These are phyloP conservation scores for Maudiozyma pseudohumilis DNA, from an alignment of 805 yeast species.

Conservation along the genomic window DNA sequence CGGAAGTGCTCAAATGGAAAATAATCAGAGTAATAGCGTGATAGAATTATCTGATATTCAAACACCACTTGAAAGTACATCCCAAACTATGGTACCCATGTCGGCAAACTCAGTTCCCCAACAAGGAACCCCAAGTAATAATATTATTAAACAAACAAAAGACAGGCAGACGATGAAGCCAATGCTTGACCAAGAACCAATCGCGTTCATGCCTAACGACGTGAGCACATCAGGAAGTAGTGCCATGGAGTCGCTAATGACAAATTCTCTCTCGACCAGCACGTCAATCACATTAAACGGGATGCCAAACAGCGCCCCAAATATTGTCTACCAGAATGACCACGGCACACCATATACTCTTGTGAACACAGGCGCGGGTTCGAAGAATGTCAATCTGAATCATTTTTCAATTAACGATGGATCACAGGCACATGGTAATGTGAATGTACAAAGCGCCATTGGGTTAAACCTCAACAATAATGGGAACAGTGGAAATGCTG, in stretches of 20 bases:
- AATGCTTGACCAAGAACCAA: slow-evolving; percentile 7
- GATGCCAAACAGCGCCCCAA: slow-evolving; percentile 2
- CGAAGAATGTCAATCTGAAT: slow-evolving; percentile 6
- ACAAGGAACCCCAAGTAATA: background rate
- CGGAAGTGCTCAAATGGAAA: background rate
- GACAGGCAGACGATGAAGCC: background rate
- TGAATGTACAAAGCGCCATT: background rate
- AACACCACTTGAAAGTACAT: slow-evolving; percentile 11
- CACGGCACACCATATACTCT: background rate
- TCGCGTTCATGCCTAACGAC: slow-evolving; percentile 10
- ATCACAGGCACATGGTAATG: background rate
- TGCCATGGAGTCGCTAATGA: slow-evolving; percentile 18
- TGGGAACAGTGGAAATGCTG: background rate
- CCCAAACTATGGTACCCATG: slow-evolving; percentile 10
- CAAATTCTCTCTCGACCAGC: slow-evolving; percentile 18
- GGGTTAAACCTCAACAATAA: background rate
- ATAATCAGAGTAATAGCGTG: slow-evolving; percentile 8
- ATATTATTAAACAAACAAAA: background rate
- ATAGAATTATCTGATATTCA: slow-evolving; percentile 12
- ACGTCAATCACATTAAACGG: slow-evolving; percentile 4
- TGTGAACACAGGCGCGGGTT: slow-evolving; percentile 7
- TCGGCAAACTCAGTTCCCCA: slow-evolving; percentile 5
- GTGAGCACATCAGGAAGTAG: slow-evolving; percentile 18
- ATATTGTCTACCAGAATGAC: background rate
- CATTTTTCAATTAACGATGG: background rate